Evolutionary conservation across 2,329 filamentous ascomycete species (phyloP).

Genomic region (Trichoderma sp.): DNA sequence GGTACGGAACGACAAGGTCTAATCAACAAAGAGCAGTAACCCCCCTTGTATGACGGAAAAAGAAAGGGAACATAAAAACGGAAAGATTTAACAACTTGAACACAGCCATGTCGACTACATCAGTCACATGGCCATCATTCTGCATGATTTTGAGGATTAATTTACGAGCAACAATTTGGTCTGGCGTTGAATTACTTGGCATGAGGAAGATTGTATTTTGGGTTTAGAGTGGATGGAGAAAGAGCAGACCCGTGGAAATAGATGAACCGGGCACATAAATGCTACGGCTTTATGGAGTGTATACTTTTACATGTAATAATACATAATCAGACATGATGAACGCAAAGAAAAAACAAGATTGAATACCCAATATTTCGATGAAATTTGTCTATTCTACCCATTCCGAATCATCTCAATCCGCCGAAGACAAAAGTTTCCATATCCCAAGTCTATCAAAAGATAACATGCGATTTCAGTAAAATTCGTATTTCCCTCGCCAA

Average conservation of each 20-base stretch:
- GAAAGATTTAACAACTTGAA: neutral
- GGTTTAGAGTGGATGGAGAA: neutral
- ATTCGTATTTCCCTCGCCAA: neutral
- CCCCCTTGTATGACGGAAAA: neutral
- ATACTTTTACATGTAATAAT: neutral
- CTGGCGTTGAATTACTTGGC: constrained; percentile 1
- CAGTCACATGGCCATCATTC: neutral
- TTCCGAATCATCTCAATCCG: too few relatives aligned
- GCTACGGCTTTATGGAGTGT: neutral
- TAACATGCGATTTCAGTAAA: neutral
- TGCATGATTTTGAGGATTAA: neutral
- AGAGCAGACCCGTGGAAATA: neutral
- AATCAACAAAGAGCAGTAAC: neutral
- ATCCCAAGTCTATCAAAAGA: neutral
- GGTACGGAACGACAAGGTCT: neutral
- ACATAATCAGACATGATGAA: neutral
- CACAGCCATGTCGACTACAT: neutral
- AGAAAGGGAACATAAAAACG: neutral
- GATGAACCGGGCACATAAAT: neutral
- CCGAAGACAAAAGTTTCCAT: neutral
- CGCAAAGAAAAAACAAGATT: neutral
- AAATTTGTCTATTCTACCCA: neutral
- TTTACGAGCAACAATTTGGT: neutral
- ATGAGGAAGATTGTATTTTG: neutral
- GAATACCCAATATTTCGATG: neutral